phyloP scores from a whole-genome alignment of 495 filamentous ascomycete species.

The Amniculicola lignicola region DNA sequence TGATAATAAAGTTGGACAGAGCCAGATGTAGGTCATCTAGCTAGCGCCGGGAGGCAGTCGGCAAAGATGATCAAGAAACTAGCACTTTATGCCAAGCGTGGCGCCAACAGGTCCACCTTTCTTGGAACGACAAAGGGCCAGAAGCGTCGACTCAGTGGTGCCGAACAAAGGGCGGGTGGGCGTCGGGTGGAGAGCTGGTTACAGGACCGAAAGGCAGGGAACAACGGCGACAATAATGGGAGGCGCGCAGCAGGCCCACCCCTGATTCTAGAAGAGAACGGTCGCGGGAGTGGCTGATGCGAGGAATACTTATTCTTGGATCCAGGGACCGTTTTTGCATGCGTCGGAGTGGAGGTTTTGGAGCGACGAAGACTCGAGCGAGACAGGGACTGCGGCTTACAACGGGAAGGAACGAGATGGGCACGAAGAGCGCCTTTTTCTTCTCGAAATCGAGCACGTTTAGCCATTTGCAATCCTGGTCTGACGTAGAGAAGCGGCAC shows the following conservation, averaged over 20 bases:
- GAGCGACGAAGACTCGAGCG: no score
- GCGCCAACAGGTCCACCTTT: conserved; percentile 5
- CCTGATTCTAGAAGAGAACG: conserved; percentile 3
- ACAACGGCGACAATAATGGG: no score
- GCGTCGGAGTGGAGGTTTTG: no score
- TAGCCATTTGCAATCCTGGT: no score
- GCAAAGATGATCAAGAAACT: conserved; percentile 5
- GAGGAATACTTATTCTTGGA: conserved; percentile 5
- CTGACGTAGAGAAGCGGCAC: no score
- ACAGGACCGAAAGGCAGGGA: neutral
- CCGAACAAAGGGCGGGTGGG: conserved; percentile 14
- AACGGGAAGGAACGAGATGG: no score
- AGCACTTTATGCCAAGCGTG: neutral
- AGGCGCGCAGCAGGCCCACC: conserved; percentile 1
- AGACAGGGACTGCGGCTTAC: no score
- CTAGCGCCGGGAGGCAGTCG: neutral
- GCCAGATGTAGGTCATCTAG: neutral
- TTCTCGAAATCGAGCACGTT: no score
- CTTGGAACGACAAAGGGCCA: conserved; percentile 17
- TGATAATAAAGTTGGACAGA: no score
- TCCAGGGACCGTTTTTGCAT: no score
- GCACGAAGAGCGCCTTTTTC: no score
- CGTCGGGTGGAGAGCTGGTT: conserved; percentile 1
- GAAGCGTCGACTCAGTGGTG: conserved; percentile 18
- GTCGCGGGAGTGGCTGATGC: conserved; percentile 15